These are phyloP conservation scores for Cystobasidium pallidum DNA, from an alignment of 1,284 basidiomycete species.

Conservation along the genomic window DNA sequence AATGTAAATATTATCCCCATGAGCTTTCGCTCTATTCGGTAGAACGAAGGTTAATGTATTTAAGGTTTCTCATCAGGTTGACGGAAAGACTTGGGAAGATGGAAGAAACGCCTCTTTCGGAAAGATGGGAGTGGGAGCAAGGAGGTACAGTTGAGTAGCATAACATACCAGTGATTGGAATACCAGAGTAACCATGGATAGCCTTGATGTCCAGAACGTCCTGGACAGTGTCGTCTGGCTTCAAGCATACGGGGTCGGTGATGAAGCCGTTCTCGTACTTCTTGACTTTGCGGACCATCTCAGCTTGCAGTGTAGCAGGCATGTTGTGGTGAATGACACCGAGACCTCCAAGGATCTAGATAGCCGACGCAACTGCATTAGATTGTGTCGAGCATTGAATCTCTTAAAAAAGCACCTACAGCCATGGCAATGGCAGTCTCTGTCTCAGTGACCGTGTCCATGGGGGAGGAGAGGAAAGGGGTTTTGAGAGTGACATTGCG, in stretches of 20 bases:
- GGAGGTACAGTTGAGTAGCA: conserved; percentile 20
- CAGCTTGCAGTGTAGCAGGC: conserved; percentile 80
- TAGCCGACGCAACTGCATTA: conserved; percentile 14
- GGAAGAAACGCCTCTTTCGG: conserved; percentile 59
- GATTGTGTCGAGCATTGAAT: too few relatives aligned
- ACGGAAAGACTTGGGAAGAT: neutral
- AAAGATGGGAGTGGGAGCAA: conserved; percentile 60
- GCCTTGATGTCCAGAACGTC: conserved; percentile 94
- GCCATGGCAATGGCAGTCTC: conserved; percentile 97
- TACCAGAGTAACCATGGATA: conserved; percentile 90
- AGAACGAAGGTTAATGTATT: conserved; percentile 53
- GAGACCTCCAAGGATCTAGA: conserved; percentile 86
- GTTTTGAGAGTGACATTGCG: conserved; percentile 89
- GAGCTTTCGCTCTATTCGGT: conserved; percentile 48
- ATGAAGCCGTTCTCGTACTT: conserved; percentile 97
- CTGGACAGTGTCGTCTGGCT: conserved; percentile 75
- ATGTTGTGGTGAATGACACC: conserved; percentile 99
- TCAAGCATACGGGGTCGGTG: conserved; percentile 85
- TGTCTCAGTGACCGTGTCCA: conserved; percentile 98
- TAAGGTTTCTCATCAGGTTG: conserved; percentile 49
- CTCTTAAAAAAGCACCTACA: conserved; percentile 62
- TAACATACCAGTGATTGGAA: conserved; percentile 89
- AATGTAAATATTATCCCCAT: conserved; percentile 52
- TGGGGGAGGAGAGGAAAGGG: conserved; percentile 95
- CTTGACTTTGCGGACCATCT: conserved; percentile 97